Conservation (phyloP, 495 filamentous ascomycete genomes). For the Amphirosellinia nigrospora region DNA sequence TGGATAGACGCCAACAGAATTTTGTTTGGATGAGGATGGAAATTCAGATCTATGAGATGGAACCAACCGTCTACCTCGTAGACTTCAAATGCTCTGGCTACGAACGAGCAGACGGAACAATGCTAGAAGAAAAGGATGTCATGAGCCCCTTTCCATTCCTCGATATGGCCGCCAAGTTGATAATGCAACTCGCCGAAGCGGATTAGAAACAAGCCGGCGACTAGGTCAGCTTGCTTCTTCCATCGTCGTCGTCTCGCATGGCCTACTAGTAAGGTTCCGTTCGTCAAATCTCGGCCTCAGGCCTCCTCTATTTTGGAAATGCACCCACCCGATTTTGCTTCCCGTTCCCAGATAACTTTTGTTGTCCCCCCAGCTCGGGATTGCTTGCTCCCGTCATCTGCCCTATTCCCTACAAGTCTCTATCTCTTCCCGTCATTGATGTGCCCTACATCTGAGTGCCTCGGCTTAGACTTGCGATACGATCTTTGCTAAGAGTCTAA, state of each 20-base stretch:
- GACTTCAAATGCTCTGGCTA: conserved; percentile 99
- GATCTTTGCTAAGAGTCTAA: not conserved
- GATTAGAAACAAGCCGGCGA: conserved; percentile 43
- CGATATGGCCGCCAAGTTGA: conserved; percentile 73
- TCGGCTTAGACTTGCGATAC: not conserved
- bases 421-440: not conserved
- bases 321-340: not conserved
- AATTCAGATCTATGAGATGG: conserved; percentile 95
- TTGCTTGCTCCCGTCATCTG: not conserved
- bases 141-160: conserved; percentile 80
- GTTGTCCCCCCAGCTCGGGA: not conserved
- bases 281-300: not conserved
- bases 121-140: conserved; percentile 74
- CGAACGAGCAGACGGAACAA: conserved; percentile 68
- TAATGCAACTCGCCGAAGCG: conserved; percentile 77
- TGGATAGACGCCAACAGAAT: conserved; percentile 52
- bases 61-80: conserved; percentile 90
- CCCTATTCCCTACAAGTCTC: not conserved
- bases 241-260: not conserved
- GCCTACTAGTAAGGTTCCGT: not conserved
- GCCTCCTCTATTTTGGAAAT: conserved; percentile 4
- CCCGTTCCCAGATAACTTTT: not conserved
- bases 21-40: conserved; percentile 85
- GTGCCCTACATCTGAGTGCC: not conserved
- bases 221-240: not conserved